Conservation (phyloP, 306 rosid species). For the Inga leiocalycina region DNA sequence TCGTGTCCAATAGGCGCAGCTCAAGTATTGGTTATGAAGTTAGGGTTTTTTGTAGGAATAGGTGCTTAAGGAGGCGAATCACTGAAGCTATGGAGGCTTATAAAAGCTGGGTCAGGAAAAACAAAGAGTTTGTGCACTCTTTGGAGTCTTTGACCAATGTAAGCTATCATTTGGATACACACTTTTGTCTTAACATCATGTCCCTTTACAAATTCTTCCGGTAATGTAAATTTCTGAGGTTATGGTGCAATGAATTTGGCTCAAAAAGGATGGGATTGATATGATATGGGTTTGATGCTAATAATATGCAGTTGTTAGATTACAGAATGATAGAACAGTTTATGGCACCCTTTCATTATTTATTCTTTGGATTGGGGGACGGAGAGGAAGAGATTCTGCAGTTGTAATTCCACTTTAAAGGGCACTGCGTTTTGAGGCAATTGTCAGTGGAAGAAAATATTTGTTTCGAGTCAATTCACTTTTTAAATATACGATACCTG, state of each 20-base stretch:
- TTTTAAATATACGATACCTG: not conserved
- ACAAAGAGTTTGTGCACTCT: slow-evolving; percentile 82
- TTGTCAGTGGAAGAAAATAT: not conserved
- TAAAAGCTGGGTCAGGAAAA: slow-evolving; percentile 86
- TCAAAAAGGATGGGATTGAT: not conserved
- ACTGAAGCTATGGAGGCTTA: slow-evolving; percentile 76
- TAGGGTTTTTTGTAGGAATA: not conserved
- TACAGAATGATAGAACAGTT: not conserved
- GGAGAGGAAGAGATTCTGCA: not conserved
- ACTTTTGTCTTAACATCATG: slow-evolving; percentile 4
- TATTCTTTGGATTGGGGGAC: not conserved
- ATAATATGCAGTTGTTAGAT: not conserved
- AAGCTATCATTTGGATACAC: slow-evolving; percentile 38
- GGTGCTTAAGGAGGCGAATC: slow-evolving; percentile 26
- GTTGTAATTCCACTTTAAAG: not conserved
- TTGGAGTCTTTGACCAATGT: slow-evolving; percentile 92
- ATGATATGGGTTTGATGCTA: not conserved
- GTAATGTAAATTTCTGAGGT: not conserved
- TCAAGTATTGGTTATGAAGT: not conserved
- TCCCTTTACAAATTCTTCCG: slow-evolving; percentile 16
- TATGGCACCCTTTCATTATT: not conserved
- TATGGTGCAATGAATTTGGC: not conserved
- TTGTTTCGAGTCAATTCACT: not conserved
- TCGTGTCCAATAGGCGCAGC: slow-evolving; percentile 16
- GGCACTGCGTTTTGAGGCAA: not conserved